Evolutionary conservation across 768 basidiomycete genomes (phyloP), one percentile per base, ranked within the genome.

Genomic region (Russula olivacea): DNA sequence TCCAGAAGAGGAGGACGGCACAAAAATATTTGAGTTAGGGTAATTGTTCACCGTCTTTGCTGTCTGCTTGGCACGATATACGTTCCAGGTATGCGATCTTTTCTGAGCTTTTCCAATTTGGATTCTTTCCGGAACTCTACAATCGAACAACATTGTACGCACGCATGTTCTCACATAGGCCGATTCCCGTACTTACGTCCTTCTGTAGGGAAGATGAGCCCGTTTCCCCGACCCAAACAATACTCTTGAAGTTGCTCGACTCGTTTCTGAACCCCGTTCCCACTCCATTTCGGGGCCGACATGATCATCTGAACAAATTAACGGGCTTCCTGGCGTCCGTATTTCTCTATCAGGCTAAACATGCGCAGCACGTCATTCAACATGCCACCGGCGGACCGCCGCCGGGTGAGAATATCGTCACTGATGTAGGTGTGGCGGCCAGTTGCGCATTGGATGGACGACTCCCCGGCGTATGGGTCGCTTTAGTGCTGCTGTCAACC

Each of bases 161-260:
- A 23, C 45, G 43, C 19, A 25, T n/a, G 6, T 57, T 52, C 48
- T 38, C 32, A 9, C 19, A 32, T 58, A 10, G 45, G 55, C 47
- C 53, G 36, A 17, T 25, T 55, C 5, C 45, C 7, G 40, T 15
- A 50, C 45, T 57, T 23, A 34, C 43, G 34, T 5, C n/a, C 55
- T 6, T 15, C 12, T 28, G 55, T 71, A 91, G 91, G 61, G 64
- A 75, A 25, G 83, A 81, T 51, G 92, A 93, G 74, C 78, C 85
- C 14, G 81, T 94, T 45, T 84, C 90, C 6, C 91, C 93, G 0
- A 86, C 89, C 67, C 94, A 96, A 72, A 91, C 86, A 4, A 89
- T 83, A n/a, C 76, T 96, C 12, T 82, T 97, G 61, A 95, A 94
- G 73, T 77, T 96, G 17, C 76, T 94, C 14, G 94, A 96, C 71